Conservation (phyloP, 225 moss, liverwort and hornwort genomes). For the Marchantia paleacea region DNA sequence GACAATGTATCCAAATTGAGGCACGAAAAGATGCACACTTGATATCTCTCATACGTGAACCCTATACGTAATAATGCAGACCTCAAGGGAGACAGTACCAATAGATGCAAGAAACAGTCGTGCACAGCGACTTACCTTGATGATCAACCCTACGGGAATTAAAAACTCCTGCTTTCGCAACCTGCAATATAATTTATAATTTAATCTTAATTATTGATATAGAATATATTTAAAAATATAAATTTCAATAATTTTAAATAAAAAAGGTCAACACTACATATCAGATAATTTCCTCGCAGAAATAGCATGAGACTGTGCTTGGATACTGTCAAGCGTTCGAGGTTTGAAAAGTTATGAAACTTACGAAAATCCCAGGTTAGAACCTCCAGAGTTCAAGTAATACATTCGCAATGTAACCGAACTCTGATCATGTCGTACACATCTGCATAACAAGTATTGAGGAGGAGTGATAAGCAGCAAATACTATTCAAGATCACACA, state of each 20-base stretch:
- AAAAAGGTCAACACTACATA: neutral
- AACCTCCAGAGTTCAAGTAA: slow-evolving; percentile 80
- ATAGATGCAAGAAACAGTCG: neutral
- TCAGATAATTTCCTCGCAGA: neutral
- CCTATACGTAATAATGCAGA: no score
- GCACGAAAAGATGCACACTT: no score
- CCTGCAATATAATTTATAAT: no score
- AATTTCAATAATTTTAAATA: no score
- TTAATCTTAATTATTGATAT: no score
- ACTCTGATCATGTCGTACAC: slow-evolving; percentile 83
- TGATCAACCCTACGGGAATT: slow-evolving; percentile 78
- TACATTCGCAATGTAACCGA: slow-evolving; percentile 76
- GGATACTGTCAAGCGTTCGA: neutral
- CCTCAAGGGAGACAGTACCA: neutral
- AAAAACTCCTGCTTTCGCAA: slow-evolving; percentile 90
- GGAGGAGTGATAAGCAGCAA: neutral
- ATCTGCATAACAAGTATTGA: slow-evolving; percentile 45
- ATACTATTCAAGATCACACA: neutral
- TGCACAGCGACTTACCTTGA: slow-evolving; percentile 53
- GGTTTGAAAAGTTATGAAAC: slow-evolving; percentile 8
- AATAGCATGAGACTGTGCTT: neutral
- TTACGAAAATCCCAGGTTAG: slow-evolving; percentile 94
- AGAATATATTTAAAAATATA: no score
- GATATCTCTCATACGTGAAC: no score
- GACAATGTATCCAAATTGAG: no score